Conservation (phyloP, 2,329 filamentous ascomycete genomes). For the Fusarium veterinarium region DNA sequence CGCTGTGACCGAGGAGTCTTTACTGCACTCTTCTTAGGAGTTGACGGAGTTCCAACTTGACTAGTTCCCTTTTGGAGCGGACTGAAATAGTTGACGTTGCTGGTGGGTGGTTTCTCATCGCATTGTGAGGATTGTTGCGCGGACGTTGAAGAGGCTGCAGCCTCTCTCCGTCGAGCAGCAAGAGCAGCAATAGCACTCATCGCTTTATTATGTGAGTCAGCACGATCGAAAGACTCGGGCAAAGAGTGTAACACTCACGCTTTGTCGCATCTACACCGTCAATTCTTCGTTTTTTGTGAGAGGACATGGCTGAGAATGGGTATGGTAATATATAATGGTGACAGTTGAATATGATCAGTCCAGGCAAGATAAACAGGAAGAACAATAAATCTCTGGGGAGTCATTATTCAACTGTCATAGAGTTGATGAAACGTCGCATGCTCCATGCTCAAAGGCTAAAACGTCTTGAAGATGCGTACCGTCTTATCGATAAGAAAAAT, state of each 20-base stretch:
- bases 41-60: conserved; percentile 12
- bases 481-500: conserved; percentile 36
- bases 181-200: conserved; percentile 54
- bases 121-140: conserved; percentile 18
- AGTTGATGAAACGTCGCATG: neutral
- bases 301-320: conserved; percentile 40
- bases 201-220: conserved; percentile 6
- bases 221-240: neutral
- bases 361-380: neutral
- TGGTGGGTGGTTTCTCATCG: conserved; percentile 34
- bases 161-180: conserved; percentile 49
- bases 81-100: conserved; percentile 47
- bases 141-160: conserved; percentile 20
- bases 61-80: conserved; percentile 39
- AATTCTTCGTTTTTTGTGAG: conserved; percentile 51
- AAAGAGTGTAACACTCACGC: conserved; percentile 40
- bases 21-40: conserved; percentile 33
- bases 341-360: neutral
- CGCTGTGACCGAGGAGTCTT: conserved; percentile 25
- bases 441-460: neutral
- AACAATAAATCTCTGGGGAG: neutral
- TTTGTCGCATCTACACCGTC: conserved; percentile 46
- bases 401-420: neutral
- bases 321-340: no score
- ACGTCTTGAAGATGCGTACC: neutral